These are phyloP conservation scores for Xylariales sp. DNA, from an alignment of 2,329 filamentous ascomycete species.

Conservation along the genomic window DNA sequence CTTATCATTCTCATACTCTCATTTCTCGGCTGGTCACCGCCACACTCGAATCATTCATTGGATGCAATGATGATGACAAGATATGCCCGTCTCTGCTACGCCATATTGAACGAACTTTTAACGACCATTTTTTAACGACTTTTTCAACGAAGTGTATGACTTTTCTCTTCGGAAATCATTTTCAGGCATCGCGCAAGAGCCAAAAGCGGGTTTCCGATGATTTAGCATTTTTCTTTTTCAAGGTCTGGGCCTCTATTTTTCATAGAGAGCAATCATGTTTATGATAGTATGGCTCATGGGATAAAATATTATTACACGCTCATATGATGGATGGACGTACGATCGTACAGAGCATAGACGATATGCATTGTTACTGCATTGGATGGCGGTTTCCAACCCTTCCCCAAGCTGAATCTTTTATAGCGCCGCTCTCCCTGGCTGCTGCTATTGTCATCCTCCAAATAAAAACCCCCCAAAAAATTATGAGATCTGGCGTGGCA, in stretches of 20 bases:
- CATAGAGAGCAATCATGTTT: slow-evolving; percentile 8
- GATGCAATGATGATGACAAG: slow-evolving; percentile 21
- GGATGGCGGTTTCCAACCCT: no score
- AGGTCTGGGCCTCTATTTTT: slow-evolving; percentile 19
- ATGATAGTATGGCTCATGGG: slow-evolving; percentile 7
- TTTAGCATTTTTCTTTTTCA: slow-evolving; percentile 5
- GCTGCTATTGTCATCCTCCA: no score
- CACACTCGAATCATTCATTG: slow-evolving; percentile 17
- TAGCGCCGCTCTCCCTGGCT: no score
- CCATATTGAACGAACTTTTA: slow-evolving; percentile 25
- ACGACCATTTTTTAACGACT: slow-evolving; percentile 25
- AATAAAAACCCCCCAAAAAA: no score
- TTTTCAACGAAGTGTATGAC: slow-evolving; percentile 30
- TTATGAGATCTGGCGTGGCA: no score
- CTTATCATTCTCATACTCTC: slow-evolving; percentile 19
- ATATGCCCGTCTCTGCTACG: slow-evolving; percentile 15
- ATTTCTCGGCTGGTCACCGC: slow-evolving; percentile 25
- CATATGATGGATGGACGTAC: slow-evolving; percentile 4
- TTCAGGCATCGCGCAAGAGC: slow-evolving; percentile 18
- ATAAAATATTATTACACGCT: slow-evolving; percentile 13
- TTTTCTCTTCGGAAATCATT: slow-evolving; percentile 18
- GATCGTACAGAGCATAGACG: slow-evolving; percentile 7
- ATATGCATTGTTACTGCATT: slow-evolving; percentile 8
- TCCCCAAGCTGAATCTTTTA: no score
- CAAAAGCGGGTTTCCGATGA: slow-evolving; percentile 20